Evolutionary conservation across 176 grass and related monocot genomes (phyloP).

Genomic region (Aegilops longissima): DNA sequence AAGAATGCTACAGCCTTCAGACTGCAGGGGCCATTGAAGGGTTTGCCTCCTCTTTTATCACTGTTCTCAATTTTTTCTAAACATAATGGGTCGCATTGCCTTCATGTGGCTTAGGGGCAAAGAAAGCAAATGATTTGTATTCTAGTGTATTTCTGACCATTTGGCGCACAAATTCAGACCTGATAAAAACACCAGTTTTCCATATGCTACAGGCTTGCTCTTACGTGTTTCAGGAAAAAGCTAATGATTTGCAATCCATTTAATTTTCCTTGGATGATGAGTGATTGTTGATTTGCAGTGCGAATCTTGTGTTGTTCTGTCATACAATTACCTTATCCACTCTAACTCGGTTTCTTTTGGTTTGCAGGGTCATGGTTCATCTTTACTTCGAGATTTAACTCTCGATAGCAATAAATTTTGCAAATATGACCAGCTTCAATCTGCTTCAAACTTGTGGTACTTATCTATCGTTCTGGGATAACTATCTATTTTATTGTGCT

Average conservation of each 20-base stretch:
- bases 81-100: background rate
- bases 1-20: background rate
- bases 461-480: background rate
- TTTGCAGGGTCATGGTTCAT: background rate
- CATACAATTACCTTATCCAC: background rate
- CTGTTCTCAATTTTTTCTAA: background rate
- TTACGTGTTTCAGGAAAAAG: background rate
- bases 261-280: background rate
- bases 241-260: background rate
- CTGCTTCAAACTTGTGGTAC: background rate
- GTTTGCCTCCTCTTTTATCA: background rate
- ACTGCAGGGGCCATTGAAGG: background rate
- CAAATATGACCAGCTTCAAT: background rate
- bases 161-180: background rate
- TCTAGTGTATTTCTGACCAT: background rate
- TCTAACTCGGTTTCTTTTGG: background rate
- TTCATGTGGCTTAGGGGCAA: background rate
- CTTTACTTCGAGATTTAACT: background rate
- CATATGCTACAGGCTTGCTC: background rate
- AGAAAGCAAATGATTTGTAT: background rate
- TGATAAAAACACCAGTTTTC: background rate
- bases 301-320: background rate
- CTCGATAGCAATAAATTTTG: background rate
- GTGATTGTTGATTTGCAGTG: background rate
- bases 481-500: background rate